Conservation (phyloP, 2,329 filamentous ascomycete species). For the Drechslera avenae region DNA sequence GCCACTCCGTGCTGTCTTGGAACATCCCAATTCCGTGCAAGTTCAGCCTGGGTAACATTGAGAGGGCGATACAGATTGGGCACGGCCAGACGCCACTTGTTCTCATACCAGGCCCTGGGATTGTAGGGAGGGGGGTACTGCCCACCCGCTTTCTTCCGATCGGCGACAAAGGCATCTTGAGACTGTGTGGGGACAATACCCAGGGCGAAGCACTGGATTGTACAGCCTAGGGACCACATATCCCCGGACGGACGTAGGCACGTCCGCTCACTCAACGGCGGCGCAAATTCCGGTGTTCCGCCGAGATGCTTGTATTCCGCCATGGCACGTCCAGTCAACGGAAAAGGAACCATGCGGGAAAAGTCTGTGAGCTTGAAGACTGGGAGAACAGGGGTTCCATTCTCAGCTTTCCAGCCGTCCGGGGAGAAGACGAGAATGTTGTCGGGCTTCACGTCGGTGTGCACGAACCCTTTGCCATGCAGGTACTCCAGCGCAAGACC, state of each 20-base stretch:
- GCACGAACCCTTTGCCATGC: slow-evolving; percentile 60
- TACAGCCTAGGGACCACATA: slow-evolving; percentile 32
- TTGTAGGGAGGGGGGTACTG: neutral
- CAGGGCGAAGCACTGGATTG: slow-evolving; percentile 27
- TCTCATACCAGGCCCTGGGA: neutral
- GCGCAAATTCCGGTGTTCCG: slow-evolving; percentile 31
- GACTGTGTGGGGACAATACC: slow-evolving; percentile 15
- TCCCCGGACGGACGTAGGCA: slow-evolving; percentile 21
- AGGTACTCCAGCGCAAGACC: slow-evolving; percentile 27
- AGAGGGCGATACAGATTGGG: slow-evolving; percentile 22
- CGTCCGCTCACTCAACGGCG: slow-evolving; percentile 14
- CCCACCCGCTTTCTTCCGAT: neutral
- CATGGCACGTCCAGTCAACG: neutral
- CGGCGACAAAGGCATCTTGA: slow-evolving; percentile 1
- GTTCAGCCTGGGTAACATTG: slow-evolving; percentile 8
- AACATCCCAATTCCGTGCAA: slow-evolving; percentile 4
- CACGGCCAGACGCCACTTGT: neutral
- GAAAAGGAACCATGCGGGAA: slow-evolving; percentile 15
- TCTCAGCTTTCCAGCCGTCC: neutral
- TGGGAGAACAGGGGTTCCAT: slow-evolving; percentile 21
- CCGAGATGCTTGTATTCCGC: neutral
- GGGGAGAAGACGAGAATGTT: slow-evolving; percentile 75
- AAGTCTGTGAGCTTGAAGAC: slow-evolving; percentile 35
- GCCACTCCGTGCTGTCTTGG: neutral
- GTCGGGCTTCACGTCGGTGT: slow-evolving; percentile 90